A percentile compares a stretch with the other conserved stretches of the same genome.
Conservation (phyloP, 352 stramenopile species). For the Lagenidium giganteum region DNA sequence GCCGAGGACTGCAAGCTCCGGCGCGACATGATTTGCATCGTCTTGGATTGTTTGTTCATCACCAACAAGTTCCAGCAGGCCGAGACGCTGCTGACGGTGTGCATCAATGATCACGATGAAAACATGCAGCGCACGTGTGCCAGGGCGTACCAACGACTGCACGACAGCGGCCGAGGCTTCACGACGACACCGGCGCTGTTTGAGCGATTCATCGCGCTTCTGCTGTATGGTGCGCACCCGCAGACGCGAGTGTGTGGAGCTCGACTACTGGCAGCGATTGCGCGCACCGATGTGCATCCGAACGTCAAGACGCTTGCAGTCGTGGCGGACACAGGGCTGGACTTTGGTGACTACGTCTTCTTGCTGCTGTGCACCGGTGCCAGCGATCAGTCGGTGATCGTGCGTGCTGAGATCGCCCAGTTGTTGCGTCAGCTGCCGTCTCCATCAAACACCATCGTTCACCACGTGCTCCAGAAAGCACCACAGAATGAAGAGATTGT, state of each 20-base stretch:
- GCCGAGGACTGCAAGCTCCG: conserved; percentile 57
- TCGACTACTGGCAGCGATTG: conserved; percentile 2
- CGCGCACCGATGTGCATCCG: not conserved
- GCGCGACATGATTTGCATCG: conserved; percentile 51
- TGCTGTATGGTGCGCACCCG: conserved; percentile 9
- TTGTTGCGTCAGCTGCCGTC: conserved; percentile 20
- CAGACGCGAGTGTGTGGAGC: not conserved
- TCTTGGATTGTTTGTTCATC: conserved; percentile 51
- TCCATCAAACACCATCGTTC: conserved; percentile 11
- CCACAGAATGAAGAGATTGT: conserved; percentile 32
- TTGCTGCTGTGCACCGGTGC: not conserved
- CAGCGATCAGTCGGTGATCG: conserved; percentile 19
- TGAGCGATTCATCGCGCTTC: conserved; percentile 22
- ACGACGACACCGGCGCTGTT: conserved; percentile 18
- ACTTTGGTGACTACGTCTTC: not conserved
- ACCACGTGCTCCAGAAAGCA: conserved; percentile 37
- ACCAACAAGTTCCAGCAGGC: conserved; percentile 27
- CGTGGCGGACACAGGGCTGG: not conserved
- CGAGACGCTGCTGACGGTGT: conserved; percentile 32
- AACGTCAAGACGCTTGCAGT: not conserved
- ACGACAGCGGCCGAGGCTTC: conserved; percentile 24
- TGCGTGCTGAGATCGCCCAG: conserved; percentile 34
- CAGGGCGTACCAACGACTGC: conserved; percentile 31
- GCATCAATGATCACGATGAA: conserved; percentile 36
- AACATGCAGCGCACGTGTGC: conserved; percentile 50